Conservation (phyloP, 1,284 basidiomycete species). For the Rhodotorula sp. region DNA sequence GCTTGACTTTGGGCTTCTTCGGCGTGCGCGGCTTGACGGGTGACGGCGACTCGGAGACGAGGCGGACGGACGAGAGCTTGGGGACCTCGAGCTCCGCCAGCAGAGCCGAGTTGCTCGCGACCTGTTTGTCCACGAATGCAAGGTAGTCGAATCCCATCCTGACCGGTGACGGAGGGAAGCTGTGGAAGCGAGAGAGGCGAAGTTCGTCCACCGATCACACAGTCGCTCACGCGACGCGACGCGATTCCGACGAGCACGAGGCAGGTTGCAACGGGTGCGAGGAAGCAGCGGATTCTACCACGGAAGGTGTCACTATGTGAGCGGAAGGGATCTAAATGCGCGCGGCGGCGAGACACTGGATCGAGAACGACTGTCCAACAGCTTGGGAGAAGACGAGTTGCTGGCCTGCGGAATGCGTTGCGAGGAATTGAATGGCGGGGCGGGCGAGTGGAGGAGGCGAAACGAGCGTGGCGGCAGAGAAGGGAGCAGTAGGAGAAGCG, state of each 20-base stretch:
- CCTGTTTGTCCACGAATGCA: slow-evolving; percentile 1
- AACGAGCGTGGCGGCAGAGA: slow-evolving; percentile 7
- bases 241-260: too few relatives aligned
- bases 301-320: neutral
- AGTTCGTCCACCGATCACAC: too few relatives aligned
- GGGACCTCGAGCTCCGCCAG: slow-evolving; percentile 5
- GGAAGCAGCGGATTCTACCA: too few relatives aligned
- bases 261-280: too few relatives aligned
- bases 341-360: slow-evolving; percentile 12
- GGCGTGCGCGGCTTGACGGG: neutral
- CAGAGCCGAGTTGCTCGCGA: slow-evolving; percentile 1
- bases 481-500: neutral
- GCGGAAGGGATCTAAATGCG: neutral
- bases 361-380: slow-evolving; percentile 11
- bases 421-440: slow-evolving; percentile 25
- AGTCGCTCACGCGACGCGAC: too few relatives aligned
- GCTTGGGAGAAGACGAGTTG: slow-evolving; percentile 38
- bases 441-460: neutral
- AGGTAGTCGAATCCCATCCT: slow-evolving; percentile 18
- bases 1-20: neutral
- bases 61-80: neutral
- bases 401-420: slow-evolving; percentile 27
- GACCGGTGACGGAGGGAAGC: too few relatives aligned
- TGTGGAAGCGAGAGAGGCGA: neutral
- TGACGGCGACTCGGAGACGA: neutral